Conservation (phyloP, 345 rosid species). For the Syzygium jambos region DNA sequence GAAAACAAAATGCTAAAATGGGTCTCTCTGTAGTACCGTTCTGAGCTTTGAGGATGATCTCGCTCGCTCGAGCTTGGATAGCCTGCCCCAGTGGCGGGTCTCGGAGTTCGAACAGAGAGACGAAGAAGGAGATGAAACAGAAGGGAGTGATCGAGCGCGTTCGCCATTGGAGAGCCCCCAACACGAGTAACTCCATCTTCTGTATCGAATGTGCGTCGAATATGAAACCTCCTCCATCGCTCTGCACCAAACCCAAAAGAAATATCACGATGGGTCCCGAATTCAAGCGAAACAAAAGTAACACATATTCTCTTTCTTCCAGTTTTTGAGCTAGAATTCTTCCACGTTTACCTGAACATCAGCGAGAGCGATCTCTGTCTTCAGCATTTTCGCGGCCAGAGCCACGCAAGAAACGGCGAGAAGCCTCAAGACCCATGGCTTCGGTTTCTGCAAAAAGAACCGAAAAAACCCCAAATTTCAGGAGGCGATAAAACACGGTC, state of each 20-base stretch:
- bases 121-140: conserved; percentile 55
- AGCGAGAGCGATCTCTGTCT: conserved; percentile 29
- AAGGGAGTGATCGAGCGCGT: conserved; percentile 90
- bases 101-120: conserved; percentile 39
- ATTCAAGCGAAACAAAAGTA: background rate
- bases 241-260: conserved; percentile 9
- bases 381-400: conserved; percentile 69
- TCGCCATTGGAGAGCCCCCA: conserved; percentile 81
- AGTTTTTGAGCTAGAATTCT: background rate
- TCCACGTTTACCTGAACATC: conserved; percentile 36
- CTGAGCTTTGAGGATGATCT: conserved; percentile 57
- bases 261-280: background rate
- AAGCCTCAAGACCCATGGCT: conserved; percentile 59
- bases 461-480: background rate
- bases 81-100: conserved; percentile 35
- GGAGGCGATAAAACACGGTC: background rate
- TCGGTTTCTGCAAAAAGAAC: conserved; percentile 7
- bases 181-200: conserved; percentile 61
- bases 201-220: conserved; percentile 49
- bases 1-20: background rate
- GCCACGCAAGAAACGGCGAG: conserved; percentile 61
- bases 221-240: conserved; percentile 24
- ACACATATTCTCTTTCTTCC: background rate
- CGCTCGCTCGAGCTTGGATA: conserved; percentile 43
- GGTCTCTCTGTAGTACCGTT: conserved; percentile 24